Evolutionary conservation across 164 flowering plant genomes (phyloP).

Genomic region (Stephania japonica): DNA sequence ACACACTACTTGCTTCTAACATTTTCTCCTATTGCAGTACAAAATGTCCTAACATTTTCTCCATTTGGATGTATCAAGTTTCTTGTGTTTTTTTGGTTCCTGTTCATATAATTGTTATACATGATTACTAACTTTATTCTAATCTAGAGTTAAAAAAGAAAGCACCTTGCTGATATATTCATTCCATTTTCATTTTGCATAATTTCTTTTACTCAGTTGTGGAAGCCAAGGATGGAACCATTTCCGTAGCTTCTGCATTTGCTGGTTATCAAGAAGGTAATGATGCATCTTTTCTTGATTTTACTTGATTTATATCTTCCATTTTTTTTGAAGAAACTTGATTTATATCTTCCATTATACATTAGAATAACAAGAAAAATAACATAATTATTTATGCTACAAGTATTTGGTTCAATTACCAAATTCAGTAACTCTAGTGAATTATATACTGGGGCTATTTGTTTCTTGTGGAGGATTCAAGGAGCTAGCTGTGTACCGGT

Average conservation of each 20-base stretch:
- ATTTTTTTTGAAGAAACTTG: too few species aligned
- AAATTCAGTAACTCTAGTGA: background rate
- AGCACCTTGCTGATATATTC: slow-evolving; percentile 6
- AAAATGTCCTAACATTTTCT: background rate
- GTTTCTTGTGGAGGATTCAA: background rate
- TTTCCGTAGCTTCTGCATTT: slow-evolving; percentile 84
- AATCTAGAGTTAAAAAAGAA: background rate
- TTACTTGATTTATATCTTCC: background rate
- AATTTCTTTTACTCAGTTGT: slow-evolving; percentile 32
- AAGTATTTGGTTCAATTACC: background rate
- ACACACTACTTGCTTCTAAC: too few species aligned
- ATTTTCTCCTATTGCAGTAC: too few species aligned
- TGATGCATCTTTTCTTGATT: background rate
- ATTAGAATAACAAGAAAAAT: background rate
- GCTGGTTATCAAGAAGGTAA: slow-evolving; percentile 87
- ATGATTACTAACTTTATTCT: background rate
- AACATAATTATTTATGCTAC: background rate
- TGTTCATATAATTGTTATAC: background rate
- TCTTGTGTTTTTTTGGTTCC: background rate
- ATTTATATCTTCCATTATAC: background rate
- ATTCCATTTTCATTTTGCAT: background rate
- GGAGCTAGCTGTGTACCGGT: background rate
- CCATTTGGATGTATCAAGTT: background rate
- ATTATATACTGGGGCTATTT: background rate
- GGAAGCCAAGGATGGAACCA: slow-evolving; percentile 80